Evolutionary conservation across 306 rosid species (phyloP), one percentile per base, ranked within the genome.

Genomic region (Vicia villosa): DNA sequence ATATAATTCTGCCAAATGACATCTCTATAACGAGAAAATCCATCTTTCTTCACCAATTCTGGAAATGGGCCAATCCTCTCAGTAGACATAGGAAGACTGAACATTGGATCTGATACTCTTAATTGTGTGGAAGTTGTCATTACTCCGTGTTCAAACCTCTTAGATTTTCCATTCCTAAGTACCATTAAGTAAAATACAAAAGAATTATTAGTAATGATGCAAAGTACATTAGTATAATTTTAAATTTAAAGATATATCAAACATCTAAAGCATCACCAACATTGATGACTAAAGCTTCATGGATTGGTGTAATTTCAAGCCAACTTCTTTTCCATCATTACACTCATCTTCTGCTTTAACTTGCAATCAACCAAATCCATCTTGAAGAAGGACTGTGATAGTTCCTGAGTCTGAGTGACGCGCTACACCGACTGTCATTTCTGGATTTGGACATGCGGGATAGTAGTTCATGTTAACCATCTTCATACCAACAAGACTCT

Each of bases 71-170:
- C n/a, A n/a, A n/a, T n/a, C n/a, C n/a, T n/a, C n/a, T n/a, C 81
- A 2, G 63, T 45, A 4, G 70, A 64, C 10, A n/a, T 60, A 1
- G 89, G 87, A 43, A 56, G 6, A 2, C 70, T 78, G 55, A 89
- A 89, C 38, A 83, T 26, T 24, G 89, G 86, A 41, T 81, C 36
- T 15, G 88, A 85, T 43, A 89, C 96, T 77, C 96, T 79, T 1
- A 87, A 77, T 59, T 89, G 34, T 4, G n/a, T 72, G 74, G 75
- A 83, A 4, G 81, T 77, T 3, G 88, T 81, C 26, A 80, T 74
- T 2, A 78, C 96, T 63, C 83, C 56, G 73, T 86, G 92, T 66
- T 86, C 90, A 10, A 88, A 84, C 52, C 92, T 89, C 75, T 78
- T 81, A 26, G 85, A 87, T 78, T 64, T 85, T 14, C 92, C 92